These are phyloP conservation scores for Diplosphaera chodatii DNA, from an alignment of 139 green algal genomes.

Conservation along the genomic window DNA sequence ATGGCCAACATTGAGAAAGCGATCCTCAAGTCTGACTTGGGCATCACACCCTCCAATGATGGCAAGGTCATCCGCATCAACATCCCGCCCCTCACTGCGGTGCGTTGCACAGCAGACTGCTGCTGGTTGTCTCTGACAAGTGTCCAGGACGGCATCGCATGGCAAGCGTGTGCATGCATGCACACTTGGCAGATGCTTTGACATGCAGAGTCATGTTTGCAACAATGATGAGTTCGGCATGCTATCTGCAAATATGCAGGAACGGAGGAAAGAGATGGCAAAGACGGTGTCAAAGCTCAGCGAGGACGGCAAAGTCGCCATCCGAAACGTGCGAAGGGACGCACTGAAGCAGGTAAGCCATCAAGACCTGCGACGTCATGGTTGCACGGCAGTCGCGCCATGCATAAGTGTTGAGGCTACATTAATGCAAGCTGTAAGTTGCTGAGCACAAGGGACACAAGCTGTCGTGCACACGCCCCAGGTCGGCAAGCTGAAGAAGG, in stretches of 20 bases:
- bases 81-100: slow-evolving; percentile 85
- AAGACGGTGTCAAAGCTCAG: slow-evolving; percentile 81
- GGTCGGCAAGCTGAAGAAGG: slow-evolving; percentile 63
- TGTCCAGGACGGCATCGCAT: too few relatives aligned
- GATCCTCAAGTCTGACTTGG: slow-evolving; percentile 78
- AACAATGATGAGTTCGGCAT: too few relatives aligned
- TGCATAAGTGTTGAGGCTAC: too few relatives aligned
- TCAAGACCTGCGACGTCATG: too few relatives aligned
- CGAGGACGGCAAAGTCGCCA: slow-evolving; percentile 91
- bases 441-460: too few relatives aligned
- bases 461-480: too few relatives aligned
- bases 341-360: slow-evolving; percentile 62
- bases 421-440: too few relatives aligned
- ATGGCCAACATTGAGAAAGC: slow-evolving; percentile 73
- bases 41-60: slow-evolving; percentile 92
- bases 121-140: too few relatives aligned
- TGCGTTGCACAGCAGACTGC: too few relatives aligned
- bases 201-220: too few relatives aligned
- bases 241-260: too few relatives aligned
- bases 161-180: background rate
- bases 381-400: too few relatives aligned
- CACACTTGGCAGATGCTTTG: background rate
- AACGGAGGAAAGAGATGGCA: slow-evolving; percentile 87
- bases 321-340: slow-evolving; percentile 84
- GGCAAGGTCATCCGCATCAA: slow-evolving; percentile 87